These are phyloP conservation scores for Teratosphaeria pseudoeucalypti DNA, from an alignment of 2,329 filamentous ascomycete species.

Conservation along the genomic window DNA sequence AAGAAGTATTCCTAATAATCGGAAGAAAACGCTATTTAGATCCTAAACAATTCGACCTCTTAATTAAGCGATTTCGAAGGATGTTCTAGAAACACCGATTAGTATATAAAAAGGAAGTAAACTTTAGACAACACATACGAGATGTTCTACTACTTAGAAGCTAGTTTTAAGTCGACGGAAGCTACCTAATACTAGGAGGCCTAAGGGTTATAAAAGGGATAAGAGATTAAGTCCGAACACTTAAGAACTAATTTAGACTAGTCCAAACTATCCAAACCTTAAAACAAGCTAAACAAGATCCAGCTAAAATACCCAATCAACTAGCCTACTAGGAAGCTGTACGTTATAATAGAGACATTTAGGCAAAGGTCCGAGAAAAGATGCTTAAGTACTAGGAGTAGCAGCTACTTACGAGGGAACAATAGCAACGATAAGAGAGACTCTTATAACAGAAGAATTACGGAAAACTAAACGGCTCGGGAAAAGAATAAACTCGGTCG, in stretches of 20 bases:
- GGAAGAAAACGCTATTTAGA: conserved; percentile 4
- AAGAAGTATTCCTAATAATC: background rate
- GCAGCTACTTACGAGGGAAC: background rate
- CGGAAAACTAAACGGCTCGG: background rate
- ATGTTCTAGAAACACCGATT: too few species aligned
- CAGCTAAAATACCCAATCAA: background rate
- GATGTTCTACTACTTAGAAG: conserved; percentile 6
- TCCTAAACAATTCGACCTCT: conserved; percentile 2
- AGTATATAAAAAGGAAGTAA: conserved; percentile 2
- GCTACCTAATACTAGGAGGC: conserved; percentile 4
- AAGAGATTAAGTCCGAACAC: background rate
- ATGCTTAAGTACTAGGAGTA: background rate
- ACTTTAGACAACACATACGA: background rate
- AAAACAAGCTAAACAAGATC: background rate
- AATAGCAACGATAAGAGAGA: background rate
- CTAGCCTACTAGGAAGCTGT: background rate
- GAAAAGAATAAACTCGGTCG: background rate
- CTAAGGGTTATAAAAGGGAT: conserved; percentile 1
- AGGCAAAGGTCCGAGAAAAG: background rate
- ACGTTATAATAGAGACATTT: background rate
- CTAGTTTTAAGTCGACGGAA: background rate
- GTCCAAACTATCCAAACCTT: background rate
- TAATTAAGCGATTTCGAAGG: background rate
- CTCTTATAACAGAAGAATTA: background rate
- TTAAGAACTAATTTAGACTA: background rate